A percentile compares a stretch with the other conserved stretches of the same genome.
Evolutionary conservation across 176 grass and related monocot species (phyloP).

Genomic region (Oryza glumipatula): DNA sequence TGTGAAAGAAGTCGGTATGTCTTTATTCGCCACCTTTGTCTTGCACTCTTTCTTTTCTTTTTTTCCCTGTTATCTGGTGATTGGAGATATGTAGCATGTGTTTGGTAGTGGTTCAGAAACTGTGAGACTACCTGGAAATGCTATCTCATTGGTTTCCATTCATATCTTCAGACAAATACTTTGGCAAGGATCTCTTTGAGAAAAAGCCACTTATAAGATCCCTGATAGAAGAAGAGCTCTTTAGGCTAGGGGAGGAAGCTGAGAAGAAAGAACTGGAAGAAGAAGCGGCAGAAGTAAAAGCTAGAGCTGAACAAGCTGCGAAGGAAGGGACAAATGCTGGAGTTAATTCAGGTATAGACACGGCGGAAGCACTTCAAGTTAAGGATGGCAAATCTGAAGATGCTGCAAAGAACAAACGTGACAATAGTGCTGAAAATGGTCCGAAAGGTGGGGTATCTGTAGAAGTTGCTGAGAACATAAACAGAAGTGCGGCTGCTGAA

Average conservation of each 20-base stretch:
- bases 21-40: slow-evolving; percentile 20
- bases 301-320: slow-evolving; percentile 39
- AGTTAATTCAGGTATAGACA: slow-evolving; percentile 25
- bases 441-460: neutral
- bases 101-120: slow-evolving; percentile 16
- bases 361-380: slow-evolving; percentile 22
- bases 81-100: slow-evolving; percentile 23
- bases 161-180: slow-evolving; percentile 59
- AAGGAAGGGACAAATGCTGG: slow-evolving; percentile 17
- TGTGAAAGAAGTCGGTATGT: slow-evolving; percentile 60
- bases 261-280: slow-evolving; percentile 61
- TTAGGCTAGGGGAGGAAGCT: slow-evolving; percentile 55
- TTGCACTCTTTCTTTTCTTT: neutral
- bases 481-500: neutral
- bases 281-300: slow-evolving; percentile 43
- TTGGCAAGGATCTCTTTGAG: slow-evolving; percentile 58
- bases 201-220: slow-evolving; percentile 57
- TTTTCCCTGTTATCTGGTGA: neutral
- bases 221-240: slow-evolving; percentile 63
- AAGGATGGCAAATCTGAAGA: slow-evolving; percentile 17
- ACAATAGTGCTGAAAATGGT: neutral
- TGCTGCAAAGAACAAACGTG: slow-evolving; percentile 14
- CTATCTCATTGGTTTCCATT: slow-evolving; percentile 39
- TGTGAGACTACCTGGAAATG: slow-evolving; percentile 17
- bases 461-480: slow-evolving; percentile 17